Evolutionary conservation across 2,329 filamentous ascomycete genomes (phyloP).

Genomic region (Penicillium nordicum): DNA sequence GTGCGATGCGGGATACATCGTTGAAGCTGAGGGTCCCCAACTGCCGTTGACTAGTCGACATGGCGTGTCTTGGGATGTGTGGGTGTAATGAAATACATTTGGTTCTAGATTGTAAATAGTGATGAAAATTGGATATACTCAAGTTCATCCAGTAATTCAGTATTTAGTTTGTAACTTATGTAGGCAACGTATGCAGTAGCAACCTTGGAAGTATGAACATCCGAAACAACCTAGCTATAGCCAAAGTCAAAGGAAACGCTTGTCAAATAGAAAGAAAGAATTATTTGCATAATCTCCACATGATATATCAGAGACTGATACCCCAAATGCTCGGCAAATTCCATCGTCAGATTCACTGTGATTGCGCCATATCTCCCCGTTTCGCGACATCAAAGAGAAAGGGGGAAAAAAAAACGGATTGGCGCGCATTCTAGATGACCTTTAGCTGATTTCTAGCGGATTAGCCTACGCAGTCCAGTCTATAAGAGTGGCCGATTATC

Average conservation of each 20-base stretch:
- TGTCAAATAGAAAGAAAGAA: neutral
- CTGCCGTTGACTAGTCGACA: conserved; percentile 17
- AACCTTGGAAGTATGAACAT: neutral
- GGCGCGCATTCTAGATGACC: neutral
- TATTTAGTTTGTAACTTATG: no score
- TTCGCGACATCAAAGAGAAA: conserved; percentile 13
- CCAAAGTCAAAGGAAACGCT: neutral
- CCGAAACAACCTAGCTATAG: neutral
- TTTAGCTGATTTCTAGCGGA: neutral
- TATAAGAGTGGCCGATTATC: neutral
- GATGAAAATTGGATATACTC: neutral
- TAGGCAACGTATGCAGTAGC: no score
- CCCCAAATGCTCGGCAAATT: neutral
- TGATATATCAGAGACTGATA: neutral
- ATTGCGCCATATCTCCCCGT: conserved; percentile 27
- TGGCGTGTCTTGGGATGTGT: conserved; percentile 23
- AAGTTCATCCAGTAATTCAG: neutral
- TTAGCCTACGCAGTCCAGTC: conserved; percentile 7
- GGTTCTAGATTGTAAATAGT: neutral
- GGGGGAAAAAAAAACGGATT: neutral
- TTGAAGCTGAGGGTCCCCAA: conserved; percentile 37
- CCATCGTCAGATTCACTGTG: conserved; percentile 11
- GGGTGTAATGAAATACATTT: conserved; percentile 14
- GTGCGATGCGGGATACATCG: conserved; percentile 37
- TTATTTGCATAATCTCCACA: neutral